Percentiles rank a stretch among this genome's conserved stretches.
Conservation (phyloP, 208 protist genomes). For the Wallacemonas sp. region DNA sequence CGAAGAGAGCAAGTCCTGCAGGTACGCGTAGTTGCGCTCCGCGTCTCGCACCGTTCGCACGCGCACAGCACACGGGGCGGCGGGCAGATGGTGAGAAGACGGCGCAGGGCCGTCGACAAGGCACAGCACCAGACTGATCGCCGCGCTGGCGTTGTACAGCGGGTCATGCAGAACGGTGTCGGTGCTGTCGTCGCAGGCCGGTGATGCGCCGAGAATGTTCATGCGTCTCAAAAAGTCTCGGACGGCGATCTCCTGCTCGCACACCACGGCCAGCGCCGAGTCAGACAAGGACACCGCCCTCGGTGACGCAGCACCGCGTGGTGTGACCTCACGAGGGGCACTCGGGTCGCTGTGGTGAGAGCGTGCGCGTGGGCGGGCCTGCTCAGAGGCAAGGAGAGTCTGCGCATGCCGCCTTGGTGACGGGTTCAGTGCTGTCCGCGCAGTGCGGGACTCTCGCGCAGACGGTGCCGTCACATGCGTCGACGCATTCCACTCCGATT, state of each 20-base stretch:
- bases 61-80: slow-evolving; percentile 31
- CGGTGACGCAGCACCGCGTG: too few species aligned
- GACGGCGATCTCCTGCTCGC: slow-evolving; percentile 35
- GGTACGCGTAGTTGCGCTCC: slow-evolving; percentile 42
- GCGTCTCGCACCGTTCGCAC: slow-evolving; percentile 49
- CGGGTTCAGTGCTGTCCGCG: not conserved
- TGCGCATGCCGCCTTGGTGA: not conserved
- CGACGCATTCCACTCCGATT: slow-evolving; percentile 16
- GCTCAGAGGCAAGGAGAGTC: not conserved
- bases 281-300: slow-evolving; percentile 18
- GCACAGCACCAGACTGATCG: slow-evolving; percentile 53
- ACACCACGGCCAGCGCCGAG: slow-evolving; percentile 17
- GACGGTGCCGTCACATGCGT: not conserved
- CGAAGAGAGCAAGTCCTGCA: not conserved
- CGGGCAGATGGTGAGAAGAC: too few species aligned
- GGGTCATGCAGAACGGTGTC: slow-evolving; percentile 44
- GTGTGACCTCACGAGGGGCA: too few species aligned
- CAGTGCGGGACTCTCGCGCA: not conserved
- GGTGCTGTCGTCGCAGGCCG: not conserved
- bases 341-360: too few species aligned
- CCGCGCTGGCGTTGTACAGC: slow-evolving; percentile 68
- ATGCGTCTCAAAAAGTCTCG: slow-evolving; percentile 75
- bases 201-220: slow-evolving; percentile 44
- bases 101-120: too few species aligned
- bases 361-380: not conserved